Evolutionary conservation across 1,284 basidiomycete genomes (phyloP).

Genomic region (Sporisorium iseilematis-ciliati): DNA sequence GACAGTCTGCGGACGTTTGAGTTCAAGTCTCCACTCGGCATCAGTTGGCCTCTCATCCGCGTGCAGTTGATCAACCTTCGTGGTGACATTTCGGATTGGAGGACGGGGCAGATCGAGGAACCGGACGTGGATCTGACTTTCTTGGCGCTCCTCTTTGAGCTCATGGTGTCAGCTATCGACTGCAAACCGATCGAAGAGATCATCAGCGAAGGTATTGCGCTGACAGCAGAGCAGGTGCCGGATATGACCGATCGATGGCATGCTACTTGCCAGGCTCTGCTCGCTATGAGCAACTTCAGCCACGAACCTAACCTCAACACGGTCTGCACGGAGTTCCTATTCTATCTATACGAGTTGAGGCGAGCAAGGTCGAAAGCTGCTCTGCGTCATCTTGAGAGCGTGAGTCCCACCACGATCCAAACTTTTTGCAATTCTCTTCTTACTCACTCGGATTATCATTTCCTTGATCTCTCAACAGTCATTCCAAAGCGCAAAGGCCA

Average conservation of each 20-base stretch:
- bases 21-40: conserved; percentile 50
- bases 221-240: conserved; percentile 51
- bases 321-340: conserved; percentile 50
- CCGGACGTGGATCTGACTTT: conserved; percentile 61
- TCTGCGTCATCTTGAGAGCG: conserved; percentile 24
- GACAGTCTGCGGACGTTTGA: conserved; percentile 59
- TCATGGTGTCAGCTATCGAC: conserved; percentile 57
- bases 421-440: not conserved
- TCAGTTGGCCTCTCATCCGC: conserved; percentile 62
- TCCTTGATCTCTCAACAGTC: conserved; percentile 14
- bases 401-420: not conserved
- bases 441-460: not conserved
- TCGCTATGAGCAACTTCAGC: conserved; percentile 52
- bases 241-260: conserved; percentile 59
- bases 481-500: conserved; percentile 27
- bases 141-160: conserved; percentile 55
- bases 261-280: conserved; percentile 50
- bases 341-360: conserved; percentile 42
- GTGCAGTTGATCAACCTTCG: conserved; percentile 60
- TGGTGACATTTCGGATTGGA: conserved; percentile 60
- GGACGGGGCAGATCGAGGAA: conserved; percentile 52
- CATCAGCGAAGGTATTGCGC: conserved; percentile 56
- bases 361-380: conserved; percentile 28
- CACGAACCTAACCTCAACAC: conserved; percentile 62
- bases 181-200: conserved; percentile 56